A percentile compares a stretch with the other conserved stretches of the same genome.
Conservation (phyloP, 768 basidiomycete species). For the Rhodotorula kratochvilovae region DNA sequence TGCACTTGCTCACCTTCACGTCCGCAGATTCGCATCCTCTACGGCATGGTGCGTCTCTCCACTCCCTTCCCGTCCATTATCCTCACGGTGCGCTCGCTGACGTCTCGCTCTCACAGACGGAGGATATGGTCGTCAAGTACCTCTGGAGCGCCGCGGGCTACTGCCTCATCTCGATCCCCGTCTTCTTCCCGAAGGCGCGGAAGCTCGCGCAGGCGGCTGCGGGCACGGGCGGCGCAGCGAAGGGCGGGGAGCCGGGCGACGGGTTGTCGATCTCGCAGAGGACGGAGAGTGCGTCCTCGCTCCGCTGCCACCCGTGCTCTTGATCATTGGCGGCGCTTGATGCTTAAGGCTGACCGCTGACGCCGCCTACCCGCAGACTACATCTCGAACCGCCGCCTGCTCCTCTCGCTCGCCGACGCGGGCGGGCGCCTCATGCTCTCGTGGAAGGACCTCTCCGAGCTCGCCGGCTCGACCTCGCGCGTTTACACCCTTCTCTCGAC, state of each 20-base stretch:
- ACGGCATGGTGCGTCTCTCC: conserved; percentile 57
- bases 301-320: not conserved
- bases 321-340: too few species aligned
- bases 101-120: conserved; percentile 52
- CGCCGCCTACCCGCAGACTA: conserved; percentile 56
- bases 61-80: not conserved
- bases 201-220: conserved; percentile 3
- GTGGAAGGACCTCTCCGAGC: conserved; percentile 87
- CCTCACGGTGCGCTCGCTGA: not conserved
- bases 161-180: conserved; percentile 80
- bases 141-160: conserved; percentile 83
- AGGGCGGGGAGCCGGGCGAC: not conserved
- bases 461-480: conserved; percentile 88
- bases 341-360: too few species aligned
- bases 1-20: not conserved
- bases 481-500: conserved; percentile 83
- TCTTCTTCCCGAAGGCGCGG: conserved; percentile 55
- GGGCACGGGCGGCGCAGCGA: not conserved
- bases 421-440: conserved; percentile 95
- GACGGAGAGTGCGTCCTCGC: conserved; percentile 52
- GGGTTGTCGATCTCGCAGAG: conserved; percentile 51
- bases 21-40: conserved; percentile 73
- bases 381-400: conserved; percentile 83
- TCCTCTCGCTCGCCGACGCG: conserved; percentile 92
- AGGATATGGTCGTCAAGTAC: conserved; percentile 95